Conservation (phyloP, 345 rosid species). For the Bruguiera sexangula region DNA sequence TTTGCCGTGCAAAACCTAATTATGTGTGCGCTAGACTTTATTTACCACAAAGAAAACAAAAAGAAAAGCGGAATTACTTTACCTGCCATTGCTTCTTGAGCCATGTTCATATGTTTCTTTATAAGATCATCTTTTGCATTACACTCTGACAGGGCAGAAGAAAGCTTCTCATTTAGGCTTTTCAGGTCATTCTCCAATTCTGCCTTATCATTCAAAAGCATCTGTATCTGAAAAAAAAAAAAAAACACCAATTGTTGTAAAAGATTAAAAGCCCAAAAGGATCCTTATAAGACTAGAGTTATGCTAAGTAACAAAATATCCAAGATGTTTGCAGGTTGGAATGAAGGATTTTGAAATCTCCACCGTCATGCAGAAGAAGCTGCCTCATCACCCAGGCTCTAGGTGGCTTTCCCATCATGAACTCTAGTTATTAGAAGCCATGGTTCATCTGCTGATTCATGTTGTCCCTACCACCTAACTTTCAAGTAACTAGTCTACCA, state of each 20-base stretch:
- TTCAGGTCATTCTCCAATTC: slow-evolving; percentile 57
- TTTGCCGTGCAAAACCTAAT: neutral
- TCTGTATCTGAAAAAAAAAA: slow-evolving; percentile 35
- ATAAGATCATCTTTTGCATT: slow-evolving; percentile 46
- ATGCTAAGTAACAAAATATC: too few relatives aligned
- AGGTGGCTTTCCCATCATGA: neutral
- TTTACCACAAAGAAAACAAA: neutral
- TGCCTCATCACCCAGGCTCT: too few relatives aligned
- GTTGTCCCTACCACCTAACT: neutral
- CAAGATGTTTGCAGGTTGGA: neutral
- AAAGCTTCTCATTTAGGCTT: slow-evolving; percentile 50
- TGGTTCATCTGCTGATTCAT: neutral
- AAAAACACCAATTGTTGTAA: neutral
- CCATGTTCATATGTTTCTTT: slow-evolving; percentile 50
- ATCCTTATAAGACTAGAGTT: too few relatives aligned
- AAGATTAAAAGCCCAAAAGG: neutral
- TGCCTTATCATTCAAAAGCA: slow-evolving; percentile 42
- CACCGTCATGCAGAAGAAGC: neutral
- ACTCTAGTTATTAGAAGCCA: neutral
- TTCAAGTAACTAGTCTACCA: too few relatives aligned
- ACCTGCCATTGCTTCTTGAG: slow-evolving; percentile 64
- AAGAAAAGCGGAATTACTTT: slow-evolving; percentile 8
- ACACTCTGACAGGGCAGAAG: slow-evolving; percentile 46
- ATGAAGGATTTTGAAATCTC: neutral
- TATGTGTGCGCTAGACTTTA: too few relatives aligned